Conservation (phyloP, 371 early-diverging fungal species). For the Zancudomyces culisetae region DNA sequence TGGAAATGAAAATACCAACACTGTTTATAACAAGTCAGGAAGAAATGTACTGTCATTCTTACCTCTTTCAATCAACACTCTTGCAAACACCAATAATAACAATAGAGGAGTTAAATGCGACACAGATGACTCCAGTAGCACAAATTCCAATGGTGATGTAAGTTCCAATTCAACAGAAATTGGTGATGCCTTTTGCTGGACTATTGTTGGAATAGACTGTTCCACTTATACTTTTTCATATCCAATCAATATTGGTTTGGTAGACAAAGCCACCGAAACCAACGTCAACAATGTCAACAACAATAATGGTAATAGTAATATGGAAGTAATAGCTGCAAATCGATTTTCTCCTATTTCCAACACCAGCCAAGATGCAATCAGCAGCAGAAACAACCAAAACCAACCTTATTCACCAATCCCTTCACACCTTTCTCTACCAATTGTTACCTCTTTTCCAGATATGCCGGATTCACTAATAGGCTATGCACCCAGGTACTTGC, state of each 20-base stretch:
- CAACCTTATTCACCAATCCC: no score
- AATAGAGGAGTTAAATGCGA: not conserved
- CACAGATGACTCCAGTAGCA: no score
- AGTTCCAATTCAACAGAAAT: no score
- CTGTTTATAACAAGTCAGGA: not conserved
- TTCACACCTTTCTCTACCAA: not conserved
- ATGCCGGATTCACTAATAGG: not conserved
- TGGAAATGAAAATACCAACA: not conserved
- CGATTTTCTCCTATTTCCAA: no score
- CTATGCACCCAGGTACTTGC: not conserved
- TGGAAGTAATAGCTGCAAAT: no score
- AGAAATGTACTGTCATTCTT: not conserved
- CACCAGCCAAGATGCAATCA: not conserved
- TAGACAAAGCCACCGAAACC: not conserved
- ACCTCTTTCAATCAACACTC: not conserved
- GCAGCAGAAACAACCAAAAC: no score
- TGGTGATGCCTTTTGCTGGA: slow-evolving; percentile 68
- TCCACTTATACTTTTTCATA: slow-evolving; percentile 15
- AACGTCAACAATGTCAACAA: not conserved
- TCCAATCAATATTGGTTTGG: not conserved
- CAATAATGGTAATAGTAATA: no score
- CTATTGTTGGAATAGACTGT: slow-evolving; percentile 52
- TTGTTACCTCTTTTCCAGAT: not conserved
- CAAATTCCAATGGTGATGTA: no score
- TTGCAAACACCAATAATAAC: not conserved